Percentiles rank a stretch among this genome's conserved stretches.
These are phyloP conservation scores for Podospora tetraspora DNA, from an alignment of 495 filamentous ascomycete genomes.

Conservation along the genomic window DNA sequence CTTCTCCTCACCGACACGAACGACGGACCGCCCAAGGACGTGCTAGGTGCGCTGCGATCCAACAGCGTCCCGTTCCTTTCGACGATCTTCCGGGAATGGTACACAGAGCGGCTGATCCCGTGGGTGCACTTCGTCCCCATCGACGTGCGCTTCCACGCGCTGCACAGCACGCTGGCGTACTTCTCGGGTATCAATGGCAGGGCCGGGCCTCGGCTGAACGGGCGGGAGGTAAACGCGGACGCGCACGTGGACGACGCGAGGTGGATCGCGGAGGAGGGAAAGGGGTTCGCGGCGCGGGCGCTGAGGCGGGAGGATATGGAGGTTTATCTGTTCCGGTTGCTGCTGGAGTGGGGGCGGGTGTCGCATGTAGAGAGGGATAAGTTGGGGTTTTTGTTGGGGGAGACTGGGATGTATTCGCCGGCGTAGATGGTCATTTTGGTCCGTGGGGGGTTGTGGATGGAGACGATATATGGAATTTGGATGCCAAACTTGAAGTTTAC, in stretches of 20 bases:
- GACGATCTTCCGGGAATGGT: slow-evolving; percentile 69
- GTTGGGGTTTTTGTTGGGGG: slow-evolving; percentile 43
- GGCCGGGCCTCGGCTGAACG: slow-evolving; percentile 37
- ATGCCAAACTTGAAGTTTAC: not conserved
- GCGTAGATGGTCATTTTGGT: not conserved
- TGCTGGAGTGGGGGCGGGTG: slow-evolving; percentile 70
- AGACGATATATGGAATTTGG: not conserved
- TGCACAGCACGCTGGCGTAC: slow-evolving; percentile 62
- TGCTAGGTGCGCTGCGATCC: slow-evolving; percentile 61
- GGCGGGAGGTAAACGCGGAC: slow-evolving; percentile 39
- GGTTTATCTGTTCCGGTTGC: slow-evolving; percentile 71
- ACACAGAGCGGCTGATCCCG: slow-evolving; percentile 59
- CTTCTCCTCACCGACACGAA: slow-evolving; percentile 65
- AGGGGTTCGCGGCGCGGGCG: slow-evolving; percentile 58
- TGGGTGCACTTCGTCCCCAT: slow-evolving; percentile 78
- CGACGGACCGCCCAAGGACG: slow-evolving; percentile 59
- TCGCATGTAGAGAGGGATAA: slow-evolving; percentile 58
- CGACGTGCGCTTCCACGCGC: slow-evolving; percentile 60
- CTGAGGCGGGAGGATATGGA: slow-evolving; percentile 77
- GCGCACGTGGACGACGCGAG: slow-evolving; percentile 35
- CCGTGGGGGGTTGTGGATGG: not conserved
- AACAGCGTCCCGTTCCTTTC: slow-evolving; percentile 58
- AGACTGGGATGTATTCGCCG: not conserved
- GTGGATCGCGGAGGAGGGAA: slow-evolving; percentile 63
- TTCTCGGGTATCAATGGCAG: slow-evolving; percentile 42